phyloP scores from a whole-genome alignment of 768 basidiomycete species.

The Podaxis rugospora region DNA sequence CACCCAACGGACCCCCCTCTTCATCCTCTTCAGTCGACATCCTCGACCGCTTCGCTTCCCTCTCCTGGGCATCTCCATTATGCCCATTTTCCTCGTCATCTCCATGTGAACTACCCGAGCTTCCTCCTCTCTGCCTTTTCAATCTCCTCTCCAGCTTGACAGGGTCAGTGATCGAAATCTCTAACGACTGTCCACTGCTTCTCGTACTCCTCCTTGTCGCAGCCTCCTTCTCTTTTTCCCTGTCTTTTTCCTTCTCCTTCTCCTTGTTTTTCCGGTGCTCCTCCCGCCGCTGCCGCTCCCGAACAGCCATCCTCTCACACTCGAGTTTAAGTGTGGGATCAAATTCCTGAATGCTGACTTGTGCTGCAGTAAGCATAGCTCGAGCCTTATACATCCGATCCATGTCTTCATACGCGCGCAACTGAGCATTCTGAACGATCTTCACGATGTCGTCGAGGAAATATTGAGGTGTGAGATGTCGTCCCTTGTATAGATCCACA shows the following conservation, averaged over 20 bases:
- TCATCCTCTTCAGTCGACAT: constrained; percentile 41
- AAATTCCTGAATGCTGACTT: constrained; percentile 85
- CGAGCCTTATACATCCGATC: constrained; percentile 81
- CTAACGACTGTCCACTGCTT: constrained; percentile 66
- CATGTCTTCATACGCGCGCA: constrained; percentile 54
- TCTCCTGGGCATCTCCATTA: constrained; percentile 26
- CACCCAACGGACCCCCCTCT: constrained; percentile 46
- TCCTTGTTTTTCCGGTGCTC: constrained; percentile 53
- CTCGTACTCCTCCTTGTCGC: constrained; percentile 64
- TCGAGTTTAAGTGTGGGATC: constrained; percentile 75
- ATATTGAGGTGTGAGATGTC: constrained; percentile 82
- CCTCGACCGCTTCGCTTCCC: constrained; percentile 56
- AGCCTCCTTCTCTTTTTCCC: constrained; percentile 27
- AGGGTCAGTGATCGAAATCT: constrained; percentile 71
- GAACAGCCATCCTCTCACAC: constrained; percentile 82
- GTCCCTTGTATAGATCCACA: constrained; percentile 72
- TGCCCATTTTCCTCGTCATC: constrained; percentile 53
- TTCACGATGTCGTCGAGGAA: constrained; percentile 82
- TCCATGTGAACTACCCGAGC: constrained; percentile 41
- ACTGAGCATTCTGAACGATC: constrained; percentile 72
- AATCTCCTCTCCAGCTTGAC: constrained; percentile 68
- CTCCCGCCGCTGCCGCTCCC: constrained; percentile 64
- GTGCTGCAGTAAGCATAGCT: constrained; percentile 81
- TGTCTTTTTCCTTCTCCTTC: constrained; percentile 32
- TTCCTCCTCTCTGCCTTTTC: constrained; percentile 62